Conservation (phyloP, 805 yeast genomes). For the Ogataea glucozyma region DNA sequence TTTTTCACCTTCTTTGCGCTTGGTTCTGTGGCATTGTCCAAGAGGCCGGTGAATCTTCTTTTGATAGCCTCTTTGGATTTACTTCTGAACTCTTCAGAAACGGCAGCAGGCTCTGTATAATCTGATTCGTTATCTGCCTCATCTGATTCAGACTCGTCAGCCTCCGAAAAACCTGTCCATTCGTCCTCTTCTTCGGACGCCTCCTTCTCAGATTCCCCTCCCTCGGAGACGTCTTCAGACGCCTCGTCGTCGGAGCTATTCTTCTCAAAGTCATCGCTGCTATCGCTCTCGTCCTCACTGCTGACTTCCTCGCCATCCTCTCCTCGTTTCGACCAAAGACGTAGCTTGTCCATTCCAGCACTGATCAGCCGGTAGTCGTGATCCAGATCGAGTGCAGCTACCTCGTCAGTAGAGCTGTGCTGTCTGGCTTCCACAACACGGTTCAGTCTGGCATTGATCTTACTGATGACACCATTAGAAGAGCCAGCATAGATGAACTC, state of each 20-base stretch:
- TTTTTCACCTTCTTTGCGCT: slow-evolving; percentile 7
- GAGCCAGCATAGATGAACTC: slow-evolving; percentile 75
- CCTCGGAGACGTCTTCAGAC: slow-evolving; percentile 12
- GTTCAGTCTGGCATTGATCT: slow-evolving; percentile 66
- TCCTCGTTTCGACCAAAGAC: slow-evolving; percentile 61
- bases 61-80: slow-evolving; percentile 6
- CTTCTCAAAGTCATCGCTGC: slow-evolving; percentile 5
- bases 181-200: slow-evolving; percentile 13
- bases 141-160: slow-evolving; percentile 21
- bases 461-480: slow-evolving; percentile 70
- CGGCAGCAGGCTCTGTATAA: neutral
- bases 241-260: slow-evolving; percentile 14
- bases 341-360: slow-evolving; percentile 80
- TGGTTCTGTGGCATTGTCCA: neutral
- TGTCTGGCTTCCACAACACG: slow-evolving; percentile 62
- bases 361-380: slow-evolving; percentile 74
- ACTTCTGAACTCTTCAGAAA: slow-evolving; percentile 8
- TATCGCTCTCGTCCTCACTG: slow-evolving; percentile 29
- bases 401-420: slow-evolving; percentile 75
- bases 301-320: slow-evolving; percentile 28
- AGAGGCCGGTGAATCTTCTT: neutral
- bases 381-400: slow-evolving; percentile 75
- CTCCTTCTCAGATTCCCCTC: slow-evolving; percentile 13
- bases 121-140: slow-evolving; percentile 8
- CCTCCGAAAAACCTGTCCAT: slow-evolving; percentile 18